Evolutionary conservation across 1,139 yeast genomes (phyloP), one percentile per base, ranked within the genome.

Genomic region (Magnusiomyces paraingens): DNA sequence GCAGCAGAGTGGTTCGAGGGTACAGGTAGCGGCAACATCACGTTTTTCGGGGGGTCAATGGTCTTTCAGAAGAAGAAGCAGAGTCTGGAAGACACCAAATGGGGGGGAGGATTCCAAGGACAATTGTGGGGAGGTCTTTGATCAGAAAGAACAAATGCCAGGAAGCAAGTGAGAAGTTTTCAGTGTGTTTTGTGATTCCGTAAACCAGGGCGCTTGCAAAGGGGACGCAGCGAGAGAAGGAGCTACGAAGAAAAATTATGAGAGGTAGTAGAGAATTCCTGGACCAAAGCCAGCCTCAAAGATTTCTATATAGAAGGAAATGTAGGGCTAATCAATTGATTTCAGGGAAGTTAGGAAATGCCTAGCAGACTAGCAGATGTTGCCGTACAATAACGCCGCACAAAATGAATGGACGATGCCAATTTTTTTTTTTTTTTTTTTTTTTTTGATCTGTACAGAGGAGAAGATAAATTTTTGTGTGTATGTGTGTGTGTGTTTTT

Each of bases 201-300:
- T 55, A 55, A n/a, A 55, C 56, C 10, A 55, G 46, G 5, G 52
- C 57, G 2, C 58, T 57, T 2, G 58, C 49, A 47, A 55, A 54
- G 14, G 57, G 55, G 8, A 55, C n/a, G n/a, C 45, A 10, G 57
- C 49, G 17, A 54, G 36, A 1, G 57, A 53, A 2, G 57, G 53
- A 8, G 52, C 45, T 15, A 50, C 42, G 50, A 54, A 41, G 40
- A 66, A 66, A 64, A 67, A 66, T 20, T 49, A 50, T 3, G 61
- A 50, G 42, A 62, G 54, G 50, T 60, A 56, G 53, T 56, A 62
- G 17, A 60, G 58, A 38, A 62, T 62, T 4, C 64, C 65, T 2
- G 86, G 85, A 70, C 81, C 81, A 49, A 82, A 76, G 47, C 84
- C 81, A 52, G 82, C 75, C 68, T 82, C 86, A 54, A 79, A 74